These are phyloP conservation scores for Fraxinus cuspidata DNA, from an alignment of 257 asterid species.

Conservation along the genomic window DNA sequence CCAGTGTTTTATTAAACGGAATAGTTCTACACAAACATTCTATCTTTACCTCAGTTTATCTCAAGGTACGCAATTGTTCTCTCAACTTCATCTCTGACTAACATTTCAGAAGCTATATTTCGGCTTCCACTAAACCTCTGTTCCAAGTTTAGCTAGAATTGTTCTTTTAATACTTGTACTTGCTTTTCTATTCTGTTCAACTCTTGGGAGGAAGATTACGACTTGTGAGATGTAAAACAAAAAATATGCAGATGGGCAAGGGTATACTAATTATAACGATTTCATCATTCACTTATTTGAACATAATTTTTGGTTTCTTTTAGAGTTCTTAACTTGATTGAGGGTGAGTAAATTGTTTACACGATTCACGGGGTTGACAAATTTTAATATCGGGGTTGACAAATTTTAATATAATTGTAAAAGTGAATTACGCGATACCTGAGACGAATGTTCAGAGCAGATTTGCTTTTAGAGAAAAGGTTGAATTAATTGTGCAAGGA, in stretches of 20 bases:
- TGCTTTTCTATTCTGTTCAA: neutral
- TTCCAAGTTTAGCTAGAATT: neutral
- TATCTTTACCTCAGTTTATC: constrained; percentile 69
- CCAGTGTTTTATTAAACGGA: constrained; percentile 85
- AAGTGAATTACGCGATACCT: neutral
- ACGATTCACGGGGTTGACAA: neutral
- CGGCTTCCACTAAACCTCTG: neutral
- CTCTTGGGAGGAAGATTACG: neutral
- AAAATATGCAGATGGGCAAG: neutral
- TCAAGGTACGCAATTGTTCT: constrained; percentile 53
- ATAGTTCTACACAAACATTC: constrained; percentile 67
- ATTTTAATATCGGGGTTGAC: neutral
- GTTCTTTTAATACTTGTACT: neutral
- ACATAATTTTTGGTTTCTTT: neutral
- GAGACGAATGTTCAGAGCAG: neutral
- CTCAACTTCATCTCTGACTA: neutral
- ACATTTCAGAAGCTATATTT: neutral
- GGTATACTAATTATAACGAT: neutral
- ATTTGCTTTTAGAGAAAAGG: neutral
- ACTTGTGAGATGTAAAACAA: neutral
- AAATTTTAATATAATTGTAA: neutral
- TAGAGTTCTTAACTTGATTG: neutral
- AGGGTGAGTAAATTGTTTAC: neutral
- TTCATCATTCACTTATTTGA: neutral
- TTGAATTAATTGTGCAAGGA: neutral